Evolutionary conservation across 257 asterid species (phyloP), one percentile per base, ranked within the genome.

Genomic region (Rubia yunnanensis): DNA sequence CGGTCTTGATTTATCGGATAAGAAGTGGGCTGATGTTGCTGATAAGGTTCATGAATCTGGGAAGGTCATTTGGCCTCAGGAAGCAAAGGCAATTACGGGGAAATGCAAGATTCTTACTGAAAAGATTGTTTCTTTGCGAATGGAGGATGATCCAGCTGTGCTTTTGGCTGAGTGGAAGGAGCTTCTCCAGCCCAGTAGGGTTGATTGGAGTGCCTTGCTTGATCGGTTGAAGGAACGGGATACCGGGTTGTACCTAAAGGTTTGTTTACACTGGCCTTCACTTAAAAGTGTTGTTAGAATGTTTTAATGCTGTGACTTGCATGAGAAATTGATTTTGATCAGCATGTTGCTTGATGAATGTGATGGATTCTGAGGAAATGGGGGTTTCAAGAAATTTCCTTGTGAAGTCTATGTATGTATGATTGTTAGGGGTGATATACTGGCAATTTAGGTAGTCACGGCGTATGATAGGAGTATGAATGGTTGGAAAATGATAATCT

Each of bases 1-100:
- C 75, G 99, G 97, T 38, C 96, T 94, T 69, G 95, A 90, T 73
- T 79, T 92, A 56, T 92, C 97, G 5, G 79, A 81, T 44, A 78
- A 83, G 0, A 84, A 83, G 72, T 94, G 97, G 99, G 81, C 82
- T 68, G 88, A 79, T 75, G 96, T 94, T 70, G 95, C 96, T 48
- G 80, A 85, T 75, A 94, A 82, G 67, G 69, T 94, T 84, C 94
- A 90, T 18, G 92, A 83, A 76, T 74, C 83, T 73, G 89, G 78
- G 39, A 77, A 86, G 75, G 63, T 68, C 65, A 68, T 86, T 66
- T 85, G 87, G 84, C 94, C 90, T 11, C 80, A 84, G 67, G 95
- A 82, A 75, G 82, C 97, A 32, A 86, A 88, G 74, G 79, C 84
- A 59, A 74, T 94, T 58, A 72, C 85, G 46, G 94, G 90, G 32